phyloP scores from a whole-genome alignment of 2,329 filamentous ascomycete species.

The Dendryphion nanum region DNA sequence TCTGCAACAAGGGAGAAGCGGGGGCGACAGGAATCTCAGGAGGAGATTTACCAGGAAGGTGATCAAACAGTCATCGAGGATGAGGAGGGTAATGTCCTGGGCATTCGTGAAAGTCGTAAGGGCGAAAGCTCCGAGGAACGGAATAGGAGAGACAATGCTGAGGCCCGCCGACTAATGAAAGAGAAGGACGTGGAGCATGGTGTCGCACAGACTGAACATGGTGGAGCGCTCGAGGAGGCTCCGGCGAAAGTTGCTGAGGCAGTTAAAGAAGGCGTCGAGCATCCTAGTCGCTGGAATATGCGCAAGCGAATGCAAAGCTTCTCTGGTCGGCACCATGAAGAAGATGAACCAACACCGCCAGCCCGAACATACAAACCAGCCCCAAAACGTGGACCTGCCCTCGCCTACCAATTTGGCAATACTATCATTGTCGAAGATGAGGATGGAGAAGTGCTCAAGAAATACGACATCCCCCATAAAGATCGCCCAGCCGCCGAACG shows the following conservation, averaged over 20 bases:
- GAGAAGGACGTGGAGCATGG: slow-evolving; percentile 48
- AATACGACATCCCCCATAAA: slow-evolving; percentile 69
- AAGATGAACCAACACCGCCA: slow-evolving; percentile 28
- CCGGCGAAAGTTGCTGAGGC: slow-evolving; percentile 39
- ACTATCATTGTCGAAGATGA: slow-evolving; percentile 89
- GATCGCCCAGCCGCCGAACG: slow-evolving; percentile 32
- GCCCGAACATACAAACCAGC: slow-evolving; percentile 32
- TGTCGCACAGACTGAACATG: slow-evolving; percentile 49
- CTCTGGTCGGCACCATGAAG: slow-evolving; percentile 44
- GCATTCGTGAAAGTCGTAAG: slow-evolving; percentile 54
- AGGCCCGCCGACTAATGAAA: slow-evolving; percentile 53
- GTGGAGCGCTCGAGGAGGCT: slow-evolving; percentile 37
- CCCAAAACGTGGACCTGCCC: slow-evolving; percentile 64
- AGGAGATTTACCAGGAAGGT: slow-evolving; percentile 81
- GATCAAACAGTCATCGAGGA: slow-evolving; percentile 79
- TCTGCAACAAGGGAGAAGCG: slow-evolving; percentile 36
- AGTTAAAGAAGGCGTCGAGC: slow-evolving; percentile 27
- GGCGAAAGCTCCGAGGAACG: slow-evolving; percentile 55
- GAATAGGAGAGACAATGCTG: slow-evolving; percentile 57
- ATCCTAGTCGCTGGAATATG: slow-evolving; percentile 42
- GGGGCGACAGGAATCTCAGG: slow-evolving; percentile 23
- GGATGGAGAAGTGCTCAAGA: slow-evolving; percentile 82
- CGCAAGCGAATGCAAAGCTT: slow-evolving; percentile 49
- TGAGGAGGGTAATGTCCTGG: slow-evolving; percentile 80
- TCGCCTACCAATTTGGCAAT: slow-evolving; percentile 82